Base-by-base conservation (phyloP, 2,329 filamentous ascomycete genomes). In the Chrysoporthe deuterocubensis region DNA sequence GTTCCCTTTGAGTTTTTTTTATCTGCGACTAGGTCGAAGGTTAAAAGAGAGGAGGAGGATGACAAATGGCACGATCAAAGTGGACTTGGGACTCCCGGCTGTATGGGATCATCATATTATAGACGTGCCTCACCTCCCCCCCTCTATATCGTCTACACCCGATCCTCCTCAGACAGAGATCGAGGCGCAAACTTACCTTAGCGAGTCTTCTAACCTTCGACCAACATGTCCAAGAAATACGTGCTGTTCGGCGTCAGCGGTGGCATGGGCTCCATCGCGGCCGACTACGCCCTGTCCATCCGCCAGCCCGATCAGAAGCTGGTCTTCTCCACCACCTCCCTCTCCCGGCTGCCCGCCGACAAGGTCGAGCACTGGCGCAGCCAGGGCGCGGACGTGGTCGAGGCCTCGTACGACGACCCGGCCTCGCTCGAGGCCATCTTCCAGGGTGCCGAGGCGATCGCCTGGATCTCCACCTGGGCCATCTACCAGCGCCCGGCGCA, bases 381-480 rank as follows among this genome's bases (percentile, higher is more conserved):
- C 57, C 58, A 18, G 11, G 69, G 69, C 9, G 66, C 60, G 42
- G 62, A 67, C 57, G 50, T 72, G 18, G 18, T 52, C 7, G 64
- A 67, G 57, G 67, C 68, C 54, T 65, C 66, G 64, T 72, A 72
- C 46, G 66, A 71, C 26, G 71, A 73, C 57, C n/a, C 64, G 3
- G n/a, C 44, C n/a, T 67, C 62, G 56, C 61, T 73, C 13, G 34
- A 42, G 5, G 54, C 65, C 48, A 59, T 69, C 21, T 72, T 73
- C 69, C 59, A 67, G 34, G 71, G 71, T 40, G 72, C 71, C 60
- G 71, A 73, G 54, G 71, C 72, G 26, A 61, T 73, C n/a, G 62
- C 71, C 32, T 68, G 72, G 61, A 66, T 73, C 46, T 71, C 71
- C 40, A 71, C 72, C 26, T 72, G 72, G 72, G 43, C 70, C 13